These are phyloP conservation scores for Microsporum canis DNA, from an alignment of 2,329 filamentous ascomycete species.

Conservation along the genomic window DNA sequence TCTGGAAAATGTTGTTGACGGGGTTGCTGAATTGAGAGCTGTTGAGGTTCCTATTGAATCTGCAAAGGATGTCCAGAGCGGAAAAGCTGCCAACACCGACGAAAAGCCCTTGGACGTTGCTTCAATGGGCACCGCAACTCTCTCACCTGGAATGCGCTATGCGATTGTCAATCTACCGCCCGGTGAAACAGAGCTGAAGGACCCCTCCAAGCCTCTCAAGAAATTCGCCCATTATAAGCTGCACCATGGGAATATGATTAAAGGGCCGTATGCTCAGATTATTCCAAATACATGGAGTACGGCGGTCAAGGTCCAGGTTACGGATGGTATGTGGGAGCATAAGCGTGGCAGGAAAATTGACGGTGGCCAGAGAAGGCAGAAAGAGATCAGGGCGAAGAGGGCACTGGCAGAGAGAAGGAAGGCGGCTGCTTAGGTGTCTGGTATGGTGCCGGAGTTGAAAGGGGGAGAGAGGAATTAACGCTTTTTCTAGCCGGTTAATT, in stretches of 20 bases:
- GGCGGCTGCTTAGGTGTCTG: background rate
- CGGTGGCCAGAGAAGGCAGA: slow-evolving; percentile 82
- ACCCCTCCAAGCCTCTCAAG: slow-evolving; percentile 36
- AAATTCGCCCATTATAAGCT: slow-evolving; percentile 57
- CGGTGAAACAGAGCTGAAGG: slow-evolving; percentile 44
- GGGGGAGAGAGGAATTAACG: background rate
- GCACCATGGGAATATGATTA: slow-evolving; percentile 55
- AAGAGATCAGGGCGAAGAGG: slow-evolving; percentile 78
- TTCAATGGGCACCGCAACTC: slow-evolving; percentile 32
- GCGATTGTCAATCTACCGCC: slow-evolving; percentile 50
- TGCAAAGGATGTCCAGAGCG: background rate
- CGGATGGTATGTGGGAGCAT: slow-evolving; percentile 90
- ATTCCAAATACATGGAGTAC: slow-evolving; percentile 49
- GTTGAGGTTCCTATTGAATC: slow-evolving; percentile 40
- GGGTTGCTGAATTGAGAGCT: slow-evolving; percentile 47
- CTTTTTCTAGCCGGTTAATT: background rate
- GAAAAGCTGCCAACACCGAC: background rate
- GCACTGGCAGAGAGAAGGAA: slow-evolving; percentile 61
- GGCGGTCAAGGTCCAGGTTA: slow-evolving; percentile 56
- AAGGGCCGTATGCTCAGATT: slow-evolving; percentile 61
- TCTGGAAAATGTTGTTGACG: slow-evolving; percentile 57
- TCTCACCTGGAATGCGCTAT: slow-evolving; percentile 45
- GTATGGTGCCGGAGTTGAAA: background rate
- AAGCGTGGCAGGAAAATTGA: slow-evolving; percentile 82
- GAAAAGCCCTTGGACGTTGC: slow-evolving; percentile 1